phyloP scores from a whole-genome alignment of 106 monocot species.

The Amphibolis antarctica region DNA sequence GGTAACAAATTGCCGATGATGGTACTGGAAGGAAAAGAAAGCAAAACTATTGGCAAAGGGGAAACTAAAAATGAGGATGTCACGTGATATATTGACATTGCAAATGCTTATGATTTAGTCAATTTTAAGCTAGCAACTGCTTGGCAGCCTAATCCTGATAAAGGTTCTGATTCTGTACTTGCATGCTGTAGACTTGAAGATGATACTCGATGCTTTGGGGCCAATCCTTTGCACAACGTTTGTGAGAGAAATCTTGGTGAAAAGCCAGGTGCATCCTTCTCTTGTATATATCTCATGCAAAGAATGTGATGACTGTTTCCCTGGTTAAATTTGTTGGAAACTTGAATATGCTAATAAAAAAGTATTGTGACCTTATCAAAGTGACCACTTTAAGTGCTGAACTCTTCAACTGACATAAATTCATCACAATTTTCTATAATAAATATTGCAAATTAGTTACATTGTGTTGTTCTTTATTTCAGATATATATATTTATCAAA shows the following conservation, averaged over 20 bases:
- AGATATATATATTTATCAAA: too few relatives aligned
- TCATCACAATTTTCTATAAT: too few relatives aligned
- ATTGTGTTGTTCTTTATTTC: too few relatives aligned
- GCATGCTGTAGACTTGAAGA: neutral
- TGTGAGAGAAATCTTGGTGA: slow-evolving; percentile 1
- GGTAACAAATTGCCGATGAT: slow-evolving; percentile 10
- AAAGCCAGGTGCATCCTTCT: slow-evolving; percentile 1
- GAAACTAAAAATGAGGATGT: slow-evolving; percentile 11
- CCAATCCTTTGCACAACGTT: neutral
- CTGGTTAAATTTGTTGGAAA: neutral
- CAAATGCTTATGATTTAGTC: neutral
- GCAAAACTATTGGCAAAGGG: slow-evolving; percentile 1
- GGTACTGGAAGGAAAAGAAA: slow-evolving; percentile 11
- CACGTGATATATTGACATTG: neutral
- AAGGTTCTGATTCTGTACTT: neutral
- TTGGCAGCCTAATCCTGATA: neutral
- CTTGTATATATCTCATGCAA: too few relatives aligned
- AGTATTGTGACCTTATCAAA: too few relatives aligned
- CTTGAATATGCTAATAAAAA: too few relatives aligned
- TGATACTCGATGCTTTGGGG: neutral
- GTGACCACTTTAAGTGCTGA: too few relatives aligned
- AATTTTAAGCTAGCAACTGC: too few relatives aligned
- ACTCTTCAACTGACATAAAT: too few relatives aligned
- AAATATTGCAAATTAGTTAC: too few relatives aligned
- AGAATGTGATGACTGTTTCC: neutral